Conservation (phyloP, 208 protist genomes). For the Wallacemonas sp. region DNA sequence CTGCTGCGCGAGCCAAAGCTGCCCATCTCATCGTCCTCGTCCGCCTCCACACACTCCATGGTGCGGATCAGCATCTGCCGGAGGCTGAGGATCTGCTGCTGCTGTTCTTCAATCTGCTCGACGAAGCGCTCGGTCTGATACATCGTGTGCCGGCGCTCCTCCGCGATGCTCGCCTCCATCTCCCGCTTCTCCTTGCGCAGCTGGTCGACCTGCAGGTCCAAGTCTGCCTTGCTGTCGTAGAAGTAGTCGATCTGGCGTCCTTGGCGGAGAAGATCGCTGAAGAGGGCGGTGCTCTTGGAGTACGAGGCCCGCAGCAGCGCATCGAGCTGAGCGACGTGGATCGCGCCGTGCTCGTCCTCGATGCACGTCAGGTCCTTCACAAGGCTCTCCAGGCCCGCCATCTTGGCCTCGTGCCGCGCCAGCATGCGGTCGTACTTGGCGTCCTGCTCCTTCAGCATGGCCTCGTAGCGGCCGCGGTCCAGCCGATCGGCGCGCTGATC, state of each 20-base stretch:
- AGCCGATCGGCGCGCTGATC: conserved; percentile 56
- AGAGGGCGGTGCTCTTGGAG: conserved; percentile 82
- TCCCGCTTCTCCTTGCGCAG: conserved; percentile 61
- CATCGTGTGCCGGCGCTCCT: conserved; percentile 68
- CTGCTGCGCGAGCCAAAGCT: conserved; percentile 9
- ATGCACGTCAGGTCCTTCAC: conserved; percentile 74
- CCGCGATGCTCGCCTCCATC: conserved; percentile 51
- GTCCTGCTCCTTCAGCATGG: conserved; percentile 55
- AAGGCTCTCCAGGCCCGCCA: conserved; percentile 73
- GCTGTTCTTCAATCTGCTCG: conserved; percentile 82
- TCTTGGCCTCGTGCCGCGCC: conserved; percentile 63
- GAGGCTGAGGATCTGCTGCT: conserved; percentile 79
- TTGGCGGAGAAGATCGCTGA: conserved; percentile 83
- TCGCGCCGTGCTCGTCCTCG: conserved; percentile 46
- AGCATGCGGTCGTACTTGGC: conserved; percentile 52
- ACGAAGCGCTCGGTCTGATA: conserved; percentile 67
- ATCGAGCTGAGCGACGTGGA: conserved; percentile 84
- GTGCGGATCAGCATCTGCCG: conserved; percentile 82
- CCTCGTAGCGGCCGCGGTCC: conserved; percentile 57
- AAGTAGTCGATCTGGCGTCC: conserved; percentile 72
- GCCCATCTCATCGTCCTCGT: conserved; percentile 20
- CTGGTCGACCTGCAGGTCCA: conserved; percentile 72
- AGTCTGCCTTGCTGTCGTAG: conserved; percentile 51
- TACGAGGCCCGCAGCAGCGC: conserved; percentile 82
- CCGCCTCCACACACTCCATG: conserved; percentile 39